Base-by-base conservation (phyloP, 345 rosid genomes). In the Litchi chinensis region DNA sequence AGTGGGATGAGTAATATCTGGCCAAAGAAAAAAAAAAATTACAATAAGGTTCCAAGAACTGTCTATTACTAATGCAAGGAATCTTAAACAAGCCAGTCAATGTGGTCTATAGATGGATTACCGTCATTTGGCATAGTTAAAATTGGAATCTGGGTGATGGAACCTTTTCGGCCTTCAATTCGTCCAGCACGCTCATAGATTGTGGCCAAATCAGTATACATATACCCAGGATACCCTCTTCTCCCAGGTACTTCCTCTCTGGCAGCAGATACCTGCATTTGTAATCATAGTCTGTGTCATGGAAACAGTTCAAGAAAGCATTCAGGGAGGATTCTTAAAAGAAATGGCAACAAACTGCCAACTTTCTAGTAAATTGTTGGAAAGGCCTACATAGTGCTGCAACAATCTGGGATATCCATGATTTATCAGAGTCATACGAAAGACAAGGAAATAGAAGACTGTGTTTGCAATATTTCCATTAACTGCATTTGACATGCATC, bases 91-190 rank as follows among this genome's bases (percentile, higher is more conserved):
- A 62, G 62, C 68, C 70, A 64, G n/a, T 19, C 44, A 66, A 73
- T 39, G 44, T 19, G 26, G 65, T 76, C 65, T 54, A 68, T 66
- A 10, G 50, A 65, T 11, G 62, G 62, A 78, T 79, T 86, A 94
- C 99, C 99, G 62, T 97, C 99, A 83, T 97, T 97, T 18, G 99
- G 99, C 99, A 97, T 97, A 48, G 99, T 97, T 63, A 97, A 86
- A 86, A 97, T 97, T 24, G 99, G 99, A 82, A 97, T 97, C 76
- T 97, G 98, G 32, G 98, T 97, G 75, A 97, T 97, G 74, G 98
- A 97, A 83, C 99, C 98, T 82, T 88, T 97, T 79, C 98, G 79
- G 66, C 99, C 99, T 85, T 96, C 99, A 83, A 96, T 94, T 78
- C 98, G 88, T 74, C 99, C 99, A 76, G 99, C 98, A 74, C 98